Evolutionary conservation across 352 stramenopile species (phyloP), one percentile per base, ranked within the genome.

Genomic region (Globisporangium lucens): DNA sequence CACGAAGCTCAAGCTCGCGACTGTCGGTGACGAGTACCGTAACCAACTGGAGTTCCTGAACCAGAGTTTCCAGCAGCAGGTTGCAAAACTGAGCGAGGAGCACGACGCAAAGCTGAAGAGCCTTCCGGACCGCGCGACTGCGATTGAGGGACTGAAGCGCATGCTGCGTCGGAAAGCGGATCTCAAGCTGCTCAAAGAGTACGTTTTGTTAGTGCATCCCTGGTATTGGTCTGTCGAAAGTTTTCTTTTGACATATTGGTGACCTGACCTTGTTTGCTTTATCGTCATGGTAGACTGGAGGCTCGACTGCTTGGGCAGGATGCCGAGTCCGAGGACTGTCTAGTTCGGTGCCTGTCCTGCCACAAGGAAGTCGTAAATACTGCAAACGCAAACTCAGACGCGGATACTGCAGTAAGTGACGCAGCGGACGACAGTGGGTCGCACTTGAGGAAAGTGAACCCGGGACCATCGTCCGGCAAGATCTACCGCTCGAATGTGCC

Each of bases 281-380:
- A 43, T 63, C 10, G 7, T 57, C 3, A 9, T 38, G 22, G n/a
- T 49, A 91, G 83, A 55, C 68, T 91, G 27, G 81, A 90, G 67
- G 75, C 77, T 3, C 70, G 77, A 4, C 63, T 90, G 20, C 71
- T 89, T 12, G 80, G 80, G 0, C 70, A 81, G 20, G 71, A 90
- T 10, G 67, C 65, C 0, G 79, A 89, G 24, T 73, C 70, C 13
- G 82, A 91, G 61, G 83, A 91, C 59, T 91, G 83, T 61, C 73
- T 91, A 0, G 71, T 91, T 30, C 83, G 83, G 0, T 90, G 83
- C 38, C 69, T 91, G 13, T 90, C 83, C 35, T 91, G 83, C 61
- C 83, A 82, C 55, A 91, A 90, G 66, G 83, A 91, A 62, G 74
- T 91, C 7, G 51, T 68, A 5, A 74, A 76, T 13, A 30, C 65